Evolutionary conservation across 352 stramenopile species (phyloP), one percentile per base, ranked within the genome.

Genomic region (Pythium periplocum): DNA sequence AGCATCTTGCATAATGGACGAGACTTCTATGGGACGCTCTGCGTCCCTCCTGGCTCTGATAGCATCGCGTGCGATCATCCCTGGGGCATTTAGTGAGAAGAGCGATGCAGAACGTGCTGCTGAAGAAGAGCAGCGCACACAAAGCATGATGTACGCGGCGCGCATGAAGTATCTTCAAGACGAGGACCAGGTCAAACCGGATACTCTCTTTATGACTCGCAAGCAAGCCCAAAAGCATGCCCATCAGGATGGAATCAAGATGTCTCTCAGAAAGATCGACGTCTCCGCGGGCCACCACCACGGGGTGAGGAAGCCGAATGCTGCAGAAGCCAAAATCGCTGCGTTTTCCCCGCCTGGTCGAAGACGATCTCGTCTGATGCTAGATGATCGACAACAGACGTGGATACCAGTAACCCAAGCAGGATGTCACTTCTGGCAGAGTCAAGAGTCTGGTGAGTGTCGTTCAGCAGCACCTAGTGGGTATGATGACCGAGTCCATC

Each of bases 351-450:
- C 47, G 46, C 2, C 1, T 51, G 8, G 12, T 45, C 4, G 48
- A n/a, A 54, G 36, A 37, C 38, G 34, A 7, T 39, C 45, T 47
- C 31, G n/a, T 1, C 26, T 48, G 10, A 49, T 51, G 1, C 52
- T 62, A 5, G 61, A 77, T 46, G 65, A 74, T 57, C 47, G 53
- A 36, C 46, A 75, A 58, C 62, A 75, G 36, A 78, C 69, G 4
- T 91, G 77, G 80, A 51, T 79, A 37, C 63, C 71, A 30, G 58
- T 75, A 10, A 86, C 84, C 39, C 79, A 90, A 56, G 83, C 79
- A 4, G 83, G 78, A 1, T 90, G 79, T 32, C 76, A 87, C 61
- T 88, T 89, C 50, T 93, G 78, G 67, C 73, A 90, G 49, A 87
- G 77, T 53, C 37, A 76, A 48, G 79, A 88, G 59, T 90, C 78